Percentiles rank a stretch among this genome's conserved stretches.
These are phyloP conservation scores for Amoeboradix gromovi DNA, from an alignment of 371 early-diverging fungal genomes.

Conservation along the genomic window DNA sequence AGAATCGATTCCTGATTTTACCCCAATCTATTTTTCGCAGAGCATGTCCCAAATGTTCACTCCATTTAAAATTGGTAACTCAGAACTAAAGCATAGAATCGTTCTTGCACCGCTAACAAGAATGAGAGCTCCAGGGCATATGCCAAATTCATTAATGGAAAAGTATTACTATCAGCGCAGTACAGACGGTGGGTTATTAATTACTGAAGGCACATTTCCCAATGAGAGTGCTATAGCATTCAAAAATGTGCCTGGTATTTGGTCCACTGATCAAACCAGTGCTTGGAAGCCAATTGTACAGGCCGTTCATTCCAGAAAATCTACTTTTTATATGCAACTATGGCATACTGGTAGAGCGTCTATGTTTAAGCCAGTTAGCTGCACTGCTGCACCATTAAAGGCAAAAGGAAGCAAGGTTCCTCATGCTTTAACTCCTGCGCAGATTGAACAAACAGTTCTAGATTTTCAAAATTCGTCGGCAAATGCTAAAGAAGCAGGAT, in stretches of 20 bases:
- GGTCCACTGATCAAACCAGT: constrained; percentile 17
- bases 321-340: constrained; percentile 23
- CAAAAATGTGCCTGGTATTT: constrained; percentile 14
- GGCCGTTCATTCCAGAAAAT: constrained; percentile 23
- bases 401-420: no score
- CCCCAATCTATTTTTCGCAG: no score
- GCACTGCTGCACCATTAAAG: no score
- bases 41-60: no score
- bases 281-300: constrained; percentile 24
- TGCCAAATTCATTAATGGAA: constrained; percentile 14
- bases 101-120: constrained; percentile 22
- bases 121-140: constrained; percentile 9
- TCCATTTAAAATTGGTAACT: no score
- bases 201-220: constrained; percentile 22
- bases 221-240: constrained; percentile 12
- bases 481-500: constrained; percentile 41
- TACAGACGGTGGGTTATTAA: constrained; percentile 18
- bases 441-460: no score
- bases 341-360: constrained; percentile 16
- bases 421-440: no score
- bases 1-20: no score
- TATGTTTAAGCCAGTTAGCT: not conserved
- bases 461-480: no score
- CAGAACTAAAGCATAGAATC: constrained; percentile 22
- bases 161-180: constrained; percentile 28